Base-by-base conservation (phyloP, 2,329 filamentous ascomycete species). In the Daldinia sp. region DNA sequence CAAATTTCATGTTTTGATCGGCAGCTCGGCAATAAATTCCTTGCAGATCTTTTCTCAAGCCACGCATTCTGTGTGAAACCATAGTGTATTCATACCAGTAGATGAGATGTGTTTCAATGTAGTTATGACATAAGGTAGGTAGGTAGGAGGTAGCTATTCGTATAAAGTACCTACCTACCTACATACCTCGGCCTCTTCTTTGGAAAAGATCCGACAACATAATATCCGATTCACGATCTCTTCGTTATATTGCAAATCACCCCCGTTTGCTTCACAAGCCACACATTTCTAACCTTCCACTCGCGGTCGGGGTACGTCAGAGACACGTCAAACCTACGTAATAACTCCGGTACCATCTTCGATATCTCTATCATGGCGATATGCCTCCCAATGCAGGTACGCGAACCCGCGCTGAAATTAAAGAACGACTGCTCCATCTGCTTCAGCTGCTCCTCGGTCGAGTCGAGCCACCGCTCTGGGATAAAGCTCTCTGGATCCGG, bases 381-480 rank as follows among this genome's bases (percentile, higher is more conserved):
- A 23, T 69, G 63, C 20, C 62, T 61, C 18, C 67, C 67, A 0
- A 69, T 37, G 9, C 67, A 69, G 44, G 60, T 35, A 2, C 67
- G 50, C 5, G 67, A 46, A 6, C 67, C 67, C 54, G 50, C 60
- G 12, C 67, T 59, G 39, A 69, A 69, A 18, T 66, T 57, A 46
- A 66, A 63, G n/a, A 61, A 44, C 1, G 59, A 48, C 28, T 66
- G 65, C 18, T 66, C 63, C 67, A 69, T 66, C 1, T 26, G 50
- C 13, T 63, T 60, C 28, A 69, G 62, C 28, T 66, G 48, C 0
- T 63, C 64, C n/a, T 63, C 57, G 3, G 55, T 54, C 20, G 53
- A 56, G 26, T 66, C 62, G 13, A 68, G 60, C 51, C 74, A 77
- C 5, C 75, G 51, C 28, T 75, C 73, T 9, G 75, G 75, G 4